Conservation (phyloP, 768 basidiomycete genomes). For the Inosperma sp. region DNA sequence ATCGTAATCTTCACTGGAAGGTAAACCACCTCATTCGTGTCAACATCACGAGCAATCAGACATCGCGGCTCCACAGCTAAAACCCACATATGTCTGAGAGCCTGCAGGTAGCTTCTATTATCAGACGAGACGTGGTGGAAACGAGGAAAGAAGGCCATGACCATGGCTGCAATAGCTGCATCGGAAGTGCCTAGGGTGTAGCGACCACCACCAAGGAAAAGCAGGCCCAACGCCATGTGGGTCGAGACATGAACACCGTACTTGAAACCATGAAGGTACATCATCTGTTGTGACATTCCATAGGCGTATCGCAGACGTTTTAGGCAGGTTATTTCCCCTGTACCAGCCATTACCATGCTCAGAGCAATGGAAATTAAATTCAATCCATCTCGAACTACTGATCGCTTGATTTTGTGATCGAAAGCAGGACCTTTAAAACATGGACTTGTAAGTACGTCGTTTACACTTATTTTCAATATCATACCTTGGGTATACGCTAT, state of each 20-base stretch:
- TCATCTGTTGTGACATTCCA: constrained; percentile 70
- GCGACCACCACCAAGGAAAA: constrained; percentile 91
- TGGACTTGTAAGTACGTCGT: constrained; percentile 4
- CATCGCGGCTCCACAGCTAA: constrained; percentile 93
- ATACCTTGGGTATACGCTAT: constrained; percentile 64
- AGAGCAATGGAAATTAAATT: constrained; percentile 83
- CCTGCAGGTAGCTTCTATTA: constrained; percentile 88
- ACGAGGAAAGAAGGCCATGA: constrained; percentile 89
- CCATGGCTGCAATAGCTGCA: constrained; percentile 84
- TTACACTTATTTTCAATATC: constrained; percentile 20
- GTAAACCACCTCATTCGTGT: constrained; percentile 86
- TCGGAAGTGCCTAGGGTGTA: constrained; percentile 91
- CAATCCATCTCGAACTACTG: constrained; percentile 81
- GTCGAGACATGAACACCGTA: constrained; percentile 90
- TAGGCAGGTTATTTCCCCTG: constrained; percentile 88
- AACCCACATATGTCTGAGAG: constrained; percentile 93
- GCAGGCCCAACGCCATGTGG: constrained; percentile 83
- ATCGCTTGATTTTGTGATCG: constrained; percentile 84
- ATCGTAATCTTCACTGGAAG: constrained; percentile 87
- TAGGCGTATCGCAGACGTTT: constrained; percentile 85
- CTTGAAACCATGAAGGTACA: constrained; percentile 60
- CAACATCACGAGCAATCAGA: constrained; percentile 87
- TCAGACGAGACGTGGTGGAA: constrained; percentile 77
- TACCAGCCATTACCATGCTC: constrained; percentile 95
- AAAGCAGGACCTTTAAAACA: constrained; percentile 61